Base-by-base conservation (phyloP, 768 basidiomycete species). In the Coprinopsis sp. region DNA sequence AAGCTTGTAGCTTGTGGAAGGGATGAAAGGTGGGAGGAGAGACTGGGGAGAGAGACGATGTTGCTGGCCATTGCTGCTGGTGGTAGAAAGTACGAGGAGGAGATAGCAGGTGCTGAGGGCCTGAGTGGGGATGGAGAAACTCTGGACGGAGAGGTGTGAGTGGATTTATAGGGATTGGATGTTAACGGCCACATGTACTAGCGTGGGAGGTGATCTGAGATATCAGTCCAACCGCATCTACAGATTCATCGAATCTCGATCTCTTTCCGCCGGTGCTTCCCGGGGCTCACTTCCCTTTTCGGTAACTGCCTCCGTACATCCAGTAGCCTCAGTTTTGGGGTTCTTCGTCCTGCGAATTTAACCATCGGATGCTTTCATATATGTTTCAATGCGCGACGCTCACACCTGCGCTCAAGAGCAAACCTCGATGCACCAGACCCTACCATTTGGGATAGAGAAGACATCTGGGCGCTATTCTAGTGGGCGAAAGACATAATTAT, bases 1-100 rank as follows among this genome's bases (percentile, higher is more conserved):
- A 90, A 71, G 64, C 76, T 84, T 56, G 79, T 86, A 7, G 87
- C 87, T 54, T 83, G 77, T 0, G 87, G 84, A 30, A 89, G 73
- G 1, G 79, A 70, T 42, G 82, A 78, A 44, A 90, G 76, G 2
- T 81, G 76, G 30, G 72, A 79, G 22, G 87, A 81, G 37, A 89
- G 68, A 55, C 78, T 81, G n/a, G 87, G 87, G 54, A 84, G 79
- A 12, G 87, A 72, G 65, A 86, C 72, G 56, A 89, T 77, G 61
- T 72, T 75, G 49, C 55, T 50, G 46, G 44, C 54, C 53, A 50
- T 53, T 51, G 54, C 49, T 44, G 44, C 33, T 46, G 50, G 12
- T 18, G 50, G 33, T 40, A 40, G 45, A 41, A 34, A 22, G 33
- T 46, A 52, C 46, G 55, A 46, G 47, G 53, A 51, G 37, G 49